Evolutionary conservation across 164 flowering plant species (phyloP), one percentile per base, ranked within the genome.

Genomic region (Piper longum): DNA sequence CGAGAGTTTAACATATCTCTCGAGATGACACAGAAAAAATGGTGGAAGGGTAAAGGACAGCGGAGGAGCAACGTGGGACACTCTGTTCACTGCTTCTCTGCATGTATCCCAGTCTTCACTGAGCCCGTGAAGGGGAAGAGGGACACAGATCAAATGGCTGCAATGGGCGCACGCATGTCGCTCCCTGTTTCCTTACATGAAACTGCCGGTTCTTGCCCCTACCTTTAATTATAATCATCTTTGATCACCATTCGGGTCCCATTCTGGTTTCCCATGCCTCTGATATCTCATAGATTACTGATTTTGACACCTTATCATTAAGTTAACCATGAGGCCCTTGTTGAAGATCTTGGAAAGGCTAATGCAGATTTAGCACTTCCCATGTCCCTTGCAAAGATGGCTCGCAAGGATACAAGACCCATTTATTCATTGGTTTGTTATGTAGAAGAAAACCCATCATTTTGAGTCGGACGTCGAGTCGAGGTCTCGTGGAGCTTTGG

Each of bases 71-170:
- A 44, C 62, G 65, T 7, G 16, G 19, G 75, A 59, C 64, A 54
- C 26, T 54, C 66, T 71, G 75, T 71, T 73, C 67, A 69, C 63
- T 55, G 64, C 57, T 45, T 60, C 62, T 62, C 41, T 13, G 41
- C 60, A 57, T 12, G 18, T 72, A 70, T 43, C 62, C 2, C 36
- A 26, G 36, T 26, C 18, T 57, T 58, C 63, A 26, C 57, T 57
- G 56, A 75, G 79, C 74, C 74, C 14, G 9, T 4, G 26, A 77
- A 73, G 79, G 73, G 79, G 64, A 73, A 75, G 61, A 75, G 77
- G 83, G 74, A 81, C 80, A 82, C 80, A 79, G 64, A 74, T 78
- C 75, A 71, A 83, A 80, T 79, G 95, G 89, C 67, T 72, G 64
- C 56, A 68, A 80, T 69, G 79, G 69, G 65, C 63, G 79, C 89